Evolutionary conservation across 352 stramenopile species (phyloP).

Genomic region (Phytophthora hybrid): DNA sequence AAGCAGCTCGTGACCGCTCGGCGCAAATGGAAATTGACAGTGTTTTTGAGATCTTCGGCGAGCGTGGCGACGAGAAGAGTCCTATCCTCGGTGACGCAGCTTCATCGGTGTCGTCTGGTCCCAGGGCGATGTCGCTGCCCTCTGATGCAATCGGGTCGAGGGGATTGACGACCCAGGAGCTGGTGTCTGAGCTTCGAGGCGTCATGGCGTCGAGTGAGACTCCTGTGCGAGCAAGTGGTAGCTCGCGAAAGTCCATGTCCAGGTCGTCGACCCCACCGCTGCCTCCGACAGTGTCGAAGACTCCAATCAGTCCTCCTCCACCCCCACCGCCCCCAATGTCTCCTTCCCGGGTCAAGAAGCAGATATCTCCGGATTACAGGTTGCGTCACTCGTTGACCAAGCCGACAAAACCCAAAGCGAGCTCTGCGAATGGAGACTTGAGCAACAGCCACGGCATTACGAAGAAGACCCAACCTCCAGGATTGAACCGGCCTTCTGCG

Average conservation of each 20-base stretch:
- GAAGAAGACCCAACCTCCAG: constrained; percentile 14
- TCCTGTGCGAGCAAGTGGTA: constrained; percentile 36
- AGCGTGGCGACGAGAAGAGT: constrained; percentile 33
- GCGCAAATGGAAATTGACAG: constrained; percentile 57
- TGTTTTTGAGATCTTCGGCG: constrained; percentile 59
- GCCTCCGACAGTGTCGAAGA: constrained; percentile 17
- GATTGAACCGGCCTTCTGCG: constrained; percentile 19
- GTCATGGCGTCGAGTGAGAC: constrained; percentile 79
- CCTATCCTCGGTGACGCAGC: constrained; percentile 14
- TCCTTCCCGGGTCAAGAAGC: constrained; percentile 13
- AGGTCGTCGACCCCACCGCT: constrained; percentile 36
- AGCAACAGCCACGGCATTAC: constrained; percentile 24
- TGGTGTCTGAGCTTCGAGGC: constrained; percentile 64
- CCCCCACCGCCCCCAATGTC: constrained; percentile 13
- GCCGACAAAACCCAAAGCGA: constrained; percentile 17
- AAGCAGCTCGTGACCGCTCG: constrained; percentile 54
- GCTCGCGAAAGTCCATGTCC: constrained; percentile 37
- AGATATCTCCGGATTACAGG: constrained; percentile 13
- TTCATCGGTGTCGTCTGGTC: constrained; percentile 27
- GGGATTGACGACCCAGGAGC: constrained; percentile 53
- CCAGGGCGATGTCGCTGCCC: constrained; percentile 26
- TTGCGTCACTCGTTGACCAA: constrained; percentile 13
- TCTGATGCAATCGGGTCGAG: constrained; percentile 21
- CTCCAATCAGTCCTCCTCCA: constrained; percentile 26
- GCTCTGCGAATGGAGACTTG: constrained; percentile 5